Base-by-base conservation (phyloP, 345 rosid species). In the Euphorbia peplus region DNA sequence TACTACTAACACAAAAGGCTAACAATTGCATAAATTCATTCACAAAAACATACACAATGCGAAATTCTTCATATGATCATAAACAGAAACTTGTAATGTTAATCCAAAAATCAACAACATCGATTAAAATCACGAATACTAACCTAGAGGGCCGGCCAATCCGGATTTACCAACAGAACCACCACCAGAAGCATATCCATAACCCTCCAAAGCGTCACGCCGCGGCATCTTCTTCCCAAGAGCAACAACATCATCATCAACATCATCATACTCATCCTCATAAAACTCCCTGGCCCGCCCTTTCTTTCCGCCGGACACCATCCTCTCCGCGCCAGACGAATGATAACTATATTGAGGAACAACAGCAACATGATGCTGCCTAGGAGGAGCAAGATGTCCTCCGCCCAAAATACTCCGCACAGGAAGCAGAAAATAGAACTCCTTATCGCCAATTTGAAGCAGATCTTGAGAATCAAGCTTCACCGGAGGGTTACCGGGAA, bases 381-480 rank as follows among this genome's bases (percentile, higher is more conserved):
- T 83, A 25, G 96, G 88, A 8, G 83, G 88, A 8, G 83, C 93
- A 35, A 87, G 37, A 15, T 88, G 68, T 5, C 96, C 96, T 5
- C 96, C 96, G 1, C 96, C 96, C 63, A 93, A 61, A 60, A 91
- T 91, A 57, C 98, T 93, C 81, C 93, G 77, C 30, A 93, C 90
- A 0, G 97, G 98, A 1, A 93, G 75, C 70, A 93, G 79, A 78
- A 93, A 93, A 62, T 93, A 93, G 56, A 93, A 93, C 70, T 93
- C 96, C 72, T 91, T 93, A 74, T 93, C 98, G 14, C 98, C 98
- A 51, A 91, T 93, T 78, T 91, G 97, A 70, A 93, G 75, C 62
- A 93, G 87, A 70, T 93, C 98, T 75, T 93, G 98, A 1, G 97
- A 93, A 50, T 93, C 97, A 22, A 93, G 85, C 81, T 93, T 93